Conservation (phyloP, 1,284 basidiomycete genomes). For the Pseudozyma tsukubaensis region DNA sequence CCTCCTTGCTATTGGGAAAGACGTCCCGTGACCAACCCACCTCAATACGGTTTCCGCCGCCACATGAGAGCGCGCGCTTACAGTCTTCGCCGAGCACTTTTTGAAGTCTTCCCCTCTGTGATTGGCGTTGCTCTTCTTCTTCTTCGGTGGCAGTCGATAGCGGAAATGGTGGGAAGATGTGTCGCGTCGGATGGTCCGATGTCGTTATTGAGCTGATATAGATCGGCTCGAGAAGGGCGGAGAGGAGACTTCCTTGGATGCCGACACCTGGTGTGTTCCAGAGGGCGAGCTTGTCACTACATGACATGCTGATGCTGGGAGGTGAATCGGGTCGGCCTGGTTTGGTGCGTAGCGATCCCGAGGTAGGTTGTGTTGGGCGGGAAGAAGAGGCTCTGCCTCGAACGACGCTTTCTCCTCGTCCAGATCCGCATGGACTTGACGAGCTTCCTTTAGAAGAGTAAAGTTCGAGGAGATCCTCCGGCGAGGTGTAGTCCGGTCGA, state of each 20-base stretch:
- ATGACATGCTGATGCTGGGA: conserved; percentile 52
- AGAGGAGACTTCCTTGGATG: conserved; percentile 53
- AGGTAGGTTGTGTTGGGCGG: background rate
- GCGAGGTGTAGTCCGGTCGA: background rate
- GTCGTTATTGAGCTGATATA: conserved; percentile 36
- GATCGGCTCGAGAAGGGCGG: conserved; percentile 36
- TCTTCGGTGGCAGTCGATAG: background rate
- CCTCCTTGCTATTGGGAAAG: conserved; percentile 27
- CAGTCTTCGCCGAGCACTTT: conserved; percentile 14
- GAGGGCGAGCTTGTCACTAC: conserved; percentile 57
- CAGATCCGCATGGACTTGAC: background rate
- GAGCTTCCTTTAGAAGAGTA: background rate
- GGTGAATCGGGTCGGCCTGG: conserved; percentile 57
- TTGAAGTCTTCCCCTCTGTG: conserved; percentile 17
- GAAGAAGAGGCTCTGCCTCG: conserved; percentile 30
- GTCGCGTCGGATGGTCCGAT: conserved; percentile 23
- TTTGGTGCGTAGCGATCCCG: conserved; percentile 44
- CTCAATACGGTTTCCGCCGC: background rate
- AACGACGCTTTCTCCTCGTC: background rate
- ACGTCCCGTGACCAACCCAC: conserved; percentile 12
- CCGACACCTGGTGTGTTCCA: conserved; percentile 45
- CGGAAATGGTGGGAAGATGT: conserved; percentile 35
- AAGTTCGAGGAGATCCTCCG: conserved; percentile 12
- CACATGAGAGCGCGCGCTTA: conserved; percentile 14
- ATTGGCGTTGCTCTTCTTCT: background rate